Percentiles rank a stretch among this genome's conserved stretches.
Evolutionary conservation across 768 basidiomycete genomes (phyloP).

Genomic region (Hypholoma sublateritium): DNA sequence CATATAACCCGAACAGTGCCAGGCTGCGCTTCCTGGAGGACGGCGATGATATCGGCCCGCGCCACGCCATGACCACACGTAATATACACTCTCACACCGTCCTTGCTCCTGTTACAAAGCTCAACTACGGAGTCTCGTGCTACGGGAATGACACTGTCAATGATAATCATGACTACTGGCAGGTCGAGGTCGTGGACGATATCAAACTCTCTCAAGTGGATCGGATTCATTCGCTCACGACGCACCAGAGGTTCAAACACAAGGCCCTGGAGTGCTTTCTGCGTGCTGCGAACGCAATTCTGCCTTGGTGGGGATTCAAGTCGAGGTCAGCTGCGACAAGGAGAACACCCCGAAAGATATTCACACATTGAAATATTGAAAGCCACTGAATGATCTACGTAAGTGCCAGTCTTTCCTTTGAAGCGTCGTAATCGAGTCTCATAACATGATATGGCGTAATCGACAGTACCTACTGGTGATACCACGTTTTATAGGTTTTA

Average conservation of each 20-base stretch:
- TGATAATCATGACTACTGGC: conserved; percentile 88
- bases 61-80: conserved; percentile 79
- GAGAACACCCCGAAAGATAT: conserved; percentile 77
- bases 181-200: conserved; percentile 95
- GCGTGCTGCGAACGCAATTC: conserved; percentile 79
- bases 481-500: conserved; percentile 84
- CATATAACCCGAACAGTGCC: conserved; percentile 58
- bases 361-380: conserved; percentile 99
- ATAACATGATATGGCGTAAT: neutral
- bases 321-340: conserved; percentile 93
- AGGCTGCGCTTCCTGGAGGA: conserved; percentile 71
- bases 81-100: conserved; percentile 93
- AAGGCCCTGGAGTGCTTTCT: conserved; percentile 80
- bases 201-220: conserved; percentile 61
- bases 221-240: conserved; percentile 87
- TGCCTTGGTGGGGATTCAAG: conserved; percentile 99
- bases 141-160: conserved; percentile 92
- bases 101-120: conserved; percentile 85
- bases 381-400: conserved; percentile 95
- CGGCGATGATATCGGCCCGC: conserved; percentile 78
- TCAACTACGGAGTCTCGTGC: conserved; percentile 88
- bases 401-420: conserved; percentile 31
- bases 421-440: neutral
- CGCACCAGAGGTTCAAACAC: conserved; percentile 84
- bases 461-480: conserved; percentile 80